Conservation (phyloP, 108 stramenopile genomes). For the Skeletonema potamos region DNA sequence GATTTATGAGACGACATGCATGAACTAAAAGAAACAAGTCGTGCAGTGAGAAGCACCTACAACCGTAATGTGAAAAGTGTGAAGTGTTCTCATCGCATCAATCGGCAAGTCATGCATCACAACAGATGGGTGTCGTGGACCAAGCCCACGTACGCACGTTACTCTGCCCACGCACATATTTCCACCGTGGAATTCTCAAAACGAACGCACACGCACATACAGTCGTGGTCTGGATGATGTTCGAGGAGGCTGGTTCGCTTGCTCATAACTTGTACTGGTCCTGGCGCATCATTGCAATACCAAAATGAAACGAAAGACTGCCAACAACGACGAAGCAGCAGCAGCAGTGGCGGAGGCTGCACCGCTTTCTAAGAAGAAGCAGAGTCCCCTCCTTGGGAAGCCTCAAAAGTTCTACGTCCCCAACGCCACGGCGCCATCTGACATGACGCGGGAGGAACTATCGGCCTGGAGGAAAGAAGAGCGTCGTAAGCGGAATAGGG, state of each 20-base stretch:
- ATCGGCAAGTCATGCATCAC: too few relatives aligned
- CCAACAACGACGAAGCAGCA: background rate
- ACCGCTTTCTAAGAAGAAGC: background rate
- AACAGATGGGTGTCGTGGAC: too few relatives aligned
- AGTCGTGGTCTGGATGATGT: background rate
- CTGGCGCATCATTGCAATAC: background rate
- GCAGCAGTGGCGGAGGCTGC: background rate
- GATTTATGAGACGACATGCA: too few relatives aligned
- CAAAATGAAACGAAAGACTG: background rate
- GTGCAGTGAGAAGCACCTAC: too few relatives aligned
- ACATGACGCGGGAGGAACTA: constrained; percentile 70
- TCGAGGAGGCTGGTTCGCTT: too few relatives aligned
- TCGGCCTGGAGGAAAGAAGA: constrained; percentile 79
- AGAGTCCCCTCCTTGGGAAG: background rate
- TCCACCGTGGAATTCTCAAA: background rate
- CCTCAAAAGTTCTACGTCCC: background rate
- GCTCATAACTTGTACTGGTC: background rate
- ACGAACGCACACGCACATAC: too few relatives aligned
- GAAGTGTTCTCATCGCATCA: too few relatives aligned
- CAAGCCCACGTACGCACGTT: too few relatives aligned
- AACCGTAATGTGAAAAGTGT: too few relatives aligned
- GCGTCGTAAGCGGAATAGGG: constrained; percentile 76
- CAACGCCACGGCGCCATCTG: background rate
- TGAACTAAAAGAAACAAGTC: too few relatives aligned
- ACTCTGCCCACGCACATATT: too few relatives aligned